Conservation (phyloP, 192 early-diverging fungal genomes). For the Chytriomyces confervae region DNA sequence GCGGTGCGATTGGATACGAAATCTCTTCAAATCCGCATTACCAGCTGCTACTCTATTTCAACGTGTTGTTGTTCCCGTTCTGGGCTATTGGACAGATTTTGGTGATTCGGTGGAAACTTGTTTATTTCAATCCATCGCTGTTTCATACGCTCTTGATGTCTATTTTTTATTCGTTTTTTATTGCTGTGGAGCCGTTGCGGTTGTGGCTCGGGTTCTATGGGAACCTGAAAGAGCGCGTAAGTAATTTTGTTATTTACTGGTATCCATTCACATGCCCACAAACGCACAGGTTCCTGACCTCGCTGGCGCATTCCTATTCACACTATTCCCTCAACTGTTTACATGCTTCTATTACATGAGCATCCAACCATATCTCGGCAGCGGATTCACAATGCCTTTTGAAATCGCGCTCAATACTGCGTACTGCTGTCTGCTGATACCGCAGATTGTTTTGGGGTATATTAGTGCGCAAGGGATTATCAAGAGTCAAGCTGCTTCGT, state of each 20-base stretch:
- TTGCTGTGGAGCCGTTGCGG: conserved; percentile 40
- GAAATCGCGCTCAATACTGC: conserved; percentile 42
- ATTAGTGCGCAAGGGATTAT: conserved; percentile 40
- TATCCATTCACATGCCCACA: not conserved
- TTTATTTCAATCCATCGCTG: conserved; percentile 28
- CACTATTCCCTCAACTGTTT: conserved; percentile 46
- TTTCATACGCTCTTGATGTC: conserved; percentile 40
- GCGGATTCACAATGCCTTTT: conserved; percentile 37
- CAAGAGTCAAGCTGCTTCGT: conserved; percentile 39
- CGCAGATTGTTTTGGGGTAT: conserved; percentile 35
- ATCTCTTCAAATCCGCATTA: conserved; percentile 44
- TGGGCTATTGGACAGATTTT: conserved; percentile 41
- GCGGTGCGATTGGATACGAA: conserved; percentile 33
- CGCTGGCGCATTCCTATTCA: conserved; percentile 46
- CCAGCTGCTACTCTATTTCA: conserved; percentile 49
- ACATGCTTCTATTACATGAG: conserved; percentile 40
- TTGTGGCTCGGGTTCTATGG: conserved; percentile 50
- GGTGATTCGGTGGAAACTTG: conserved; percentile 15
- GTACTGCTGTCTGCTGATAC: conserved; percentile 41
- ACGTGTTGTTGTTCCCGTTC: conserved; percentile 43
- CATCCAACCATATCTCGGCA: conserved; percentile 32
- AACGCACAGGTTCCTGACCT: conserved; percentile 47
- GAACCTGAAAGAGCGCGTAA: conserved; percentile 47
- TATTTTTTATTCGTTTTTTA: conserved; percentile 37
- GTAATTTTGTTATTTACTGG: not conserved